phyloP scores from a whole-genome alignment of 192 early-diverging fungal genomes.

The Phlyctochytrium planicorne region DNA sequence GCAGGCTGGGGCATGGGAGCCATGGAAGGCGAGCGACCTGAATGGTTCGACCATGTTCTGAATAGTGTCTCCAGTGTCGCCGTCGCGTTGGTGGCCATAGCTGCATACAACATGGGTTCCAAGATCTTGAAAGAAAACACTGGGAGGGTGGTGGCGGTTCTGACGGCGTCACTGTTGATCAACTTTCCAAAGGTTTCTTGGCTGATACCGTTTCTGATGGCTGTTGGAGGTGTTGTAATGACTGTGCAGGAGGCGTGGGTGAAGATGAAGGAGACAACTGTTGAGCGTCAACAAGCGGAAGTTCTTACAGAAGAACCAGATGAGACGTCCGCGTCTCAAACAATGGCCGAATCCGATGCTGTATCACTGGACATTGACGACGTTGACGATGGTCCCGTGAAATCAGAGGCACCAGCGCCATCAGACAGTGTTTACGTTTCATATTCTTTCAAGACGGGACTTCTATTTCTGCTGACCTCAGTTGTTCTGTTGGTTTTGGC shows the following conservation, averaged over 20 bases:
- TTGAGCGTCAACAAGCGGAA: too few relatives aligned
- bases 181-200: constrained; percentile 35
- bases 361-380: too few relatives aligned
- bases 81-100: constrained; percentile 63
- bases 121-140: constrained; percentile 27
- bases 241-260: constrained; percentile 16
- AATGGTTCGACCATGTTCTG: not conserved
- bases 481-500: constrained; percentile 46
- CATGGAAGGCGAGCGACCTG: constrained; percentile 12
- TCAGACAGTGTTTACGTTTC: constrained; percentile 11
- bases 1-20: constrained; percentile 26
- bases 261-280: too few relatives aligned
- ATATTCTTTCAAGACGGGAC: constrained; percentile 17
- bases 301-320: too few relatives aligned
- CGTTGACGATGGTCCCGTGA: too few relatives aligned
- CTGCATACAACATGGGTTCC: constrained; percentile 34
- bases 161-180: constrained; percentile 24
- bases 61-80: constrained; percentile 47
- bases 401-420: not conserved
- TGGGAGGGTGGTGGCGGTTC: constrained; percentile 5
- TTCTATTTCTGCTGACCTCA: constrained; percentile 45
- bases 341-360: not conserved
- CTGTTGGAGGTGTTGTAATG: constrained; percentile 41
- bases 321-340: not conserved
- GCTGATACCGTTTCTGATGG: constrained; percentile 58